A percentile compares a stretch with the other conserved stretches of the same genome.
Evolutionary conservation across 1,284 basidiomycete species (phyloP).

Genomic region (Amylostereum areolatum): DNA sequence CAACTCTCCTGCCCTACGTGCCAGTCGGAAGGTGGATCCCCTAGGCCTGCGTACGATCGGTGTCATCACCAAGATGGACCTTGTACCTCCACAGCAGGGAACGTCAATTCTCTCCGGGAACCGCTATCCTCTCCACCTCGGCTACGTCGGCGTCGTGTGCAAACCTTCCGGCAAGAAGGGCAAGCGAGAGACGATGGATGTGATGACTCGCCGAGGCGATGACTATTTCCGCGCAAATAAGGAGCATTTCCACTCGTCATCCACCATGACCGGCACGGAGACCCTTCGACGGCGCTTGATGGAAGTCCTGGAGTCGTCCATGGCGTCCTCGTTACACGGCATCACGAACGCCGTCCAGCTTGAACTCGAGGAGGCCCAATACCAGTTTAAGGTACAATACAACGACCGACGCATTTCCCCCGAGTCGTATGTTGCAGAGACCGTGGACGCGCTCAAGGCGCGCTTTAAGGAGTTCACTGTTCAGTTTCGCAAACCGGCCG

Average conservation of each 20-base stretch:
- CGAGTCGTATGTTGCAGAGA: slow-evolving; percentile 97
- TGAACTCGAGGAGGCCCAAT: slow-evolving; percentile 93
- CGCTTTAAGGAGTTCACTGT: slow-evolving; percentile 85
- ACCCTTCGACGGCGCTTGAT: slow-evolving; percentile 87
- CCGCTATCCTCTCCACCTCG: slow-evolving; percentile 94
- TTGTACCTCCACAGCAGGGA: slow-evolving; percentile 84
- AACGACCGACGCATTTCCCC: slow-evolving; percentile 94
- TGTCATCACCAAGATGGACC: slow-evolving; percentile 98
- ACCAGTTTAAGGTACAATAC: slow-evolving; percentile 99
- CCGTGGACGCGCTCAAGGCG: slow-evolving; percentile 88
- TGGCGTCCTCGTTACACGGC: slow-evolving; percentile 92
- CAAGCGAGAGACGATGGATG: slow-evolving; percentile 36
- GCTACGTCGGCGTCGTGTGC: slow-evolving; percentile 96
- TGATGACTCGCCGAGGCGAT: slow-evolving; percentile 66
- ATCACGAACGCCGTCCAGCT: slow-evolving; percentile 97
- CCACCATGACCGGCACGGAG: slow-evolving; percentile 84
- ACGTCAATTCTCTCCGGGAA: slow-evolving; percentile 82
- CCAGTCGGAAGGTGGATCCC: slow-evolving; percentile 92
- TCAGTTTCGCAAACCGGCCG: slow-evolving; percentile 86
- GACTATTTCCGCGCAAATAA: slow-evolving; percentile 76
- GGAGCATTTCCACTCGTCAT: slow-evolving; percentile 69
- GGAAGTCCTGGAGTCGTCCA: slow-evolving; percentile 95
- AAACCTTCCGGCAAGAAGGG: slow-evolving; percentile 56
- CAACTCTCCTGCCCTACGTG: slow-evolving; percentile 93
- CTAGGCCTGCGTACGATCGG: slow-evolving; percentile 94